Evolutionary conservation across 495 filamentous ascomycete genomes (phyloP).

Genomic region (Penicillium diatomitis): DNA sequence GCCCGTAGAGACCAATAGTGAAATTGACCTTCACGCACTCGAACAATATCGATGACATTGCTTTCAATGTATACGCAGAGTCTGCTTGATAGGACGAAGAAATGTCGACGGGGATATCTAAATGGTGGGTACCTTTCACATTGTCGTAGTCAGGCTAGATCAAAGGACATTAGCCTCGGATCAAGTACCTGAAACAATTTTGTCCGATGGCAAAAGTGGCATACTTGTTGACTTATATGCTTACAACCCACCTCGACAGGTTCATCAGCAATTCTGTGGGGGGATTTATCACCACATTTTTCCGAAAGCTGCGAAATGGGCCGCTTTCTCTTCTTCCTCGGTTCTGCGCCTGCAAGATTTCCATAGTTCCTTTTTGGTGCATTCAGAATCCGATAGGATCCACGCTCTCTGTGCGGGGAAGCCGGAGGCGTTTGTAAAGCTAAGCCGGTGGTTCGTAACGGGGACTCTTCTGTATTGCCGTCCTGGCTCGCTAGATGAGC

Average conservation of each 20-base stretch:
- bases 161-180: background rate
- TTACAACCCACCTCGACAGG: background rate
- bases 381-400: constrained; percentile 1
- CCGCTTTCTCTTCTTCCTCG: background rate
- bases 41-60: background rate
- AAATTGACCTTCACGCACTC: background rate
- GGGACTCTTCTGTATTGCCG: background rate
- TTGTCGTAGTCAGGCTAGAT: background rate
- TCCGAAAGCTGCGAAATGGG: background rate
- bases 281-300: background rate
- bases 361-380: background rate
- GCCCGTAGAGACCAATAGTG: too few relatives aligned
- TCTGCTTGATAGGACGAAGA: background rate
- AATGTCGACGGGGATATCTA: background rate
- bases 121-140: background rate
- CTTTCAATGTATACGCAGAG: background rate
- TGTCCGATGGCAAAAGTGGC: background rate
- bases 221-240: background rate
- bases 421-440: constrained; percentile 1
- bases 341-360: background rate
- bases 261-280: background rate
- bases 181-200: background rate
- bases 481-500: background rate
- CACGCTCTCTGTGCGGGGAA: background rate
- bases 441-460: background rate